Percentiles rank a stretch among this genome's conserved stretches.
Evolutionary conservation across 768 basidiomycete genomes (phyloP).

Genomic region (Chiua virens): DNA sequence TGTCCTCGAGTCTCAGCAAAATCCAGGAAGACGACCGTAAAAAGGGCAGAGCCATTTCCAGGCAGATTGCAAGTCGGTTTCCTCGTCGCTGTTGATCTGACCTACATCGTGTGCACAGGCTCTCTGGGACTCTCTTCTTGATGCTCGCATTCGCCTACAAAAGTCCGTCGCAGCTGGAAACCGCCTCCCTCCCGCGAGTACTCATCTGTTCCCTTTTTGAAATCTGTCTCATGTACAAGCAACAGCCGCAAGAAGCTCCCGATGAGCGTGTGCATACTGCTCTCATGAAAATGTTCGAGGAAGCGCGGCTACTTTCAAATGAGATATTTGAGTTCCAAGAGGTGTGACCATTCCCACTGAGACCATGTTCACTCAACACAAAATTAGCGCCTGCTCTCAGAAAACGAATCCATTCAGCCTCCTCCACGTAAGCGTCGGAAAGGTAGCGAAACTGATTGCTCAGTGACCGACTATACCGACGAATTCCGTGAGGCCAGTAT

Average conservation of each 20-base stretch:
- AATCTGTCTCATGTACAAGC: slow-evolving; percentile 20
- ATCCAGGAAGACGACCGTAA: slow-evolving; percentile 66
- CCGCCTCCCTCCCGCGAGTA: slow-evolving; percentile 60
- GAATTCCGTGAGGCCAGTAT: slow-evolving; percentile 44
- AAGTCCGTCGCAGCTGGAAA: slow-evolving; percentile 71
- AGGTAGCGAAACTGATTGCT: slow-evolving; percentile 27
- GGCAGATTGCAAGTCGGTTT: slow-evolving; percentile 68
- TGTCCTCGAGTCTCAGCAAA: slow-evolving; percentile 53
- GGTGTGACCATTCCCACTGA: slow-evolving; percentile 37
- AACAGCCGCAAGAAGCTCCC: slow-evolving; percentile 31
- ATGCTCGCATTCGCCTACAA: slow-evolving; percentile 90
- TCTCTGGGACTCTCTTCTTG: slow-evolving; percentile 84
- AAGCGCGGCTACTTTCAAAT: slow-evolving; percentile 60
- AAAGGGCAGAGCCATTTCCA: slow-evolving; percentile 83
- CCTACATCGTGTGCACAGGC: slow-evolving; percentile 42
- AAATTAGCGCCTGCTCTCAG: slow-evolving; percentile 43
- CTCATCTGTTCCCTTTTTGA: background rate
- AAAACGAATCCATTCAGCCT: slow-evolving; percentile 46
- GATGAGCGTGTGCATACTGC: slow-evolving; percentile 44
- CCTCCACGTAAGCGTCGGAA: slow-evolving; percentile 62
- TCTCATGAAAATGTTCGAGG: slow-evolving; percentile 54
- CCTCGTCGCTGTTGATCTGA: slow-evolving; percentile 1
- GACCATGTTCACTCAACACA: slow-evolving; percentile 13
- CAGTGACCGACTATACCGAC: slow-evolving; percentile 10
- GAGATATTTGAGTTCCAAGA: slow-evolving; percentile 70